A percentile compares a stretch with the other conserved stretches of the same genome.
Evolutionary conservation across 352 stramenopile species (phyloP).

Genomic region (Globisporangium okanoganense): DNA sequence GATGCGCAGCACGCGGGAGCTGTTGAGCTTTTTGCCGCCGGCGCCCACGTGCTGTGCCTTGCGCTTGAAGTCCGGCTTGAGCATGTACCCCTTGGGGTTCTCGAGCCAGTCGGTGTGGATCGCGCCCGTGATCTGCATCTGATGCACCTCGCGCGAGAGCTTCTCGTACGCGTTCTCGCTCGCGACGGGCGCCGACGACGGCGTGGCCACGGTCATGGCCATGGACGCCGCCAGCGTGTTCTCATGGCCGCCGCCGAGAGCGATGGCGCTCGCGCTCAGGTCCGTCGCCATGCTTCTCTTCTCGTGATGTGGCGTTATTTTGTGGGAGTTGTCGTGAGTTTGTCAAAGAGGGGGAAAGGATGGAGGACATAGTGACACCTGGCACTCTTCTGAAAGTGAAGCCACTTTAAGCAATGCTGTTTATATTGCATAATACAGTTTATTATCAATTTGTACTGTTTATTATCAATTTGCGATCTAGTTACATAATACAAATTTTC

Average conservation of each 20-base stretch:
- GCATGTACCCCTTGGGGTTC: slow-evolving; percentile 85
- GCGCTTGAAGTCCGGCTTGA: slow-evolving; percentile 89
- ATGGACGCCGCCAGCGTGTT: slow-evolving; percentile 11
- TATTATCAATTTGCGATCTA: not conserved
- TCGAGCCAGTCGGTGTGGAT: slow-evolving; percentile 89
- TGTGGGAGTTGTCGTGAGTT: not conserved
- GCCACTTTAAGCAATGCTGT: not conserved
- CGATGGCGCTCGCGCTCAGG: slow-evolving; percentile 43
- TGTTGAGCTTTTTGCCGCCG: slow-evolving; percentile 85
- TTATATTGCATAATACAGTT: not conserved
- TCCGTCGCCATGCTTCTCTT: slow-evolving; percentile 35
- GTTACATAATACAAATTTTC: too few species aligned
- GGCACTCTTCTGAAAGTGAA: not conserved
- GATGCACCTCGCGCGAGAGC: slow-evolving; percentile 84
- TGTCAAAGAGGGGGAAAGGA: not conserved
- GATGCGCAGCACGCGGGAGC: slow-evolving; percentile 65
- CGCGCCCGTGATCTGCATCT: slow-evolving; percentile 86
- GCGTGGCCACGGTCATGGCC: slow-evolving; percentile 6
- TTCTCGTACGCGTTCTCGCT: slow-evolving; percentile 88
- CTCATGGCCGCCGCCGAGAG: slow-evolving; percentile 15
- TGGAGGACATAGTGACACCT: not conserved
- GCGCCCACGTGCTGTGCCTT: slow-evolving; percentile 82
- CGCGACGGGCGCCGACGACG: slow-evolving; percentile 24
- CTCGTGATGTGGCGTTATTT: not conserved
- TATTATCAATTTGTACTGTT: not conserved